Evolutionary conservation across 371 early-diverging fungal genomes (phyloP).

Genomic region (Funneliformis caledonium): DNA sequence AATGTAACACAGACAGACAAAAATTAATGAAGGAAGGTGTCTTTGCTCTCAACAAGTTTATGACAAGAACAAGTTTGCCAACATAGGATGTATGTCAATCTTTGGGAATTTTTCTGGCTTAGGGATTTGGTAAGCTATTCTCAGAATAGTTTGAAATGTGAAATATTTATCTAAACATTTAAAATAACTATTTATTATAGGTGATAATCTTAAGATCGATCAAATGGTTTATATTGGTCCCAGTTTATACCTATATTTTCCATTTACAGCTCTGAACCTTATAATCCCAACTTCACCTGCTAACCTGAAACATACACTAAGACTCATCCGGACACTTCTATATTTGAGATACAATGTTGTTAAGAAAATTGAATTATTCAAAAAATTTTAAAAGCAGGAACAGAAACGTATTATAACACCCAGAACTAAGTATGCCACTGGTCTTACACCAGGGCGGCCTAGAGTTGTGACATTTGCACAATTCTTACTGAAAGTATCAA

Average conservation of each 20-base stretch:
- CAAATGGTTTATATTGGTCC: slow-evolving; percentile 13
- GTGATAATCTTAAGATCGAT: not conserved
- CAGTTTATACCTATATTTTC: not conserved
- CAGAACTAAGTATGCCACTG: slow-evolving; percentile 13
- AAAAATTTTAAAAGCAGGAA: slow-evolving; percentile 5
- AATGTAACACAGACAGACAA: not conserved
- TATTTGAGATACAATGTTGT: slow-evolving; percentile 8
- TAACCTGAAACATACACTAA: not conserved
- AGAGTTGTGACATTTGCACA: not conserved
- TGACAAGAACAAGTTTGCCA: not conserved
- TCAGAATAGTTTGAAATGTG: not conserved
- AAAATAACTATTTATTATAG: not conserved
- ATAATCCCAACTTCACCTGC: not conserved
- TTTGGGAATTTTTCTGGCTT: not conserved
- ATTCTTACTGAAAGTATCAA: not conserved
- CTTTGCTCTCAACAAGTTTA: not conserved
- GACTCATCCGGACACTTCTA: not conserved
- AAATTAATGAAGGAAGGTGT: slow-evolving; percentile 21
- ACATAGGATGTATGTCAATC: not conserved
- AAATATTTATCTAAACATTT: not conserved
- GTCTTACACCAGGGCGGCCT: not conserved
- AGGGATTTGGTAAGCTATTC: slow-evolving; percentile 12
- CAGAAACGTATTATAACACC: not conserved
- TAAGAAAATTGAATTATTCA: not conserved
- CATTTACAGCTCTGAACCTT: not conserved